A percentile compares a stretch with the other conserved stretches of the same genome.
Evolutionary conservation across 2,329 filamentous ascomycete species (phyloP).

Genomic region (Lithohypha guttulata): DNA sequence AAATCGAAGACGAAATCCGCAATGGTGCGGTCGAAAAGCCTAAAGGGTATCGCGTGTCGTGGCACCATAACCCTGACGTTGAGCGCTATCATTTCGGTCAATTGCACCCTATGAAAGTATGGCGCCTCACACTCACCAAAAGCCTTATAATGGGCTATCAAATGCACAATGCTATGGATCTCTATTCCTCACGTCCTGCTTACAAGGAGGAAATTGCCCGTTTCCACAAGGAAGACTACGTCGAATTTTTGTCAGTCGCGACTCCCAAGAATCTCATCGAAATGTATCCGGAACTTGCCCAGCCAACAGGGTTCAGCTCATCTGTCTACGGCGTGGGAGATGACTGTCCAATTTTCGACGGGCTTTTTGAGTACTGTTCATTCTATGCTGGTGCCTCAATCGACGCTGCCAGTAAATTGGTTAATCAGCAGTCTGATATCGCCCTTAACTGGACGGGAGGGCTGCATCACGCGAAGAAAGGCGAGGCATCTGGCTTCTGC

Average conservation of each 20-base stretch:
- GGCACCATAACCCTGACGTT: conserved; percentile 88
- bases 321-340: conserved; percentile 79
- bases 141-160: conserved; percentile 90
- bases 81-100: conserved; percentile 95
- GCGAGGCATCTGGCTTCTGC: conserved; percentile 90
- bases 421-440: conserved; percentile 79
- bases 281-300: conserved; percentile 25
- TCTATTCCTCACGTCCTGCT: conserved; percentile 73
- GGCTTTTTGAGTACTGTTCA: conserved; percentile 88
- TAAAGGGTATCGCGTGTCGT: conserved; percentile 82
- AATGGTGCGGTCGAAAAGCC: conserved; percentile 64
- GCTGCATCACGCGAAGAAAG: conserved; percentile 89
- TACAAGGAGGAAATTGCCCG: conserved; percentile 76
- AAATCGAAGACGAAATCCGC: conserved; percentile 44
- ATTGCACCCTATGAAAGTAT: conserved; percentile 98
- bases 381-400: conserved; percentile 85
- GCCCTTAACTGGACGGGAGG: conserved; percentile 97
- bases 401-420: conserved; percentile 81
- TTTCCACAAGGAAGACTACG: conserved; percentile 82
- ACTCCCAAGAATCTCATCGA: conserved; percentile 60
- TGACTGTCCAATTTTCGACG: conserved; percentile 94
- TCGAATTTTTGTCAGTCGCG: conserved; percentile 72
- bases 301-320: conserved; percentile 18
- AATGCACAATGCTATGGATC: conserved; percentile 93
- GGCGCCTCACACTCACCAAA: conserved; percentile 90